Base-by-base conservation (phyloP, 208 protist species). In the Crithidia mellificae region DNA sequence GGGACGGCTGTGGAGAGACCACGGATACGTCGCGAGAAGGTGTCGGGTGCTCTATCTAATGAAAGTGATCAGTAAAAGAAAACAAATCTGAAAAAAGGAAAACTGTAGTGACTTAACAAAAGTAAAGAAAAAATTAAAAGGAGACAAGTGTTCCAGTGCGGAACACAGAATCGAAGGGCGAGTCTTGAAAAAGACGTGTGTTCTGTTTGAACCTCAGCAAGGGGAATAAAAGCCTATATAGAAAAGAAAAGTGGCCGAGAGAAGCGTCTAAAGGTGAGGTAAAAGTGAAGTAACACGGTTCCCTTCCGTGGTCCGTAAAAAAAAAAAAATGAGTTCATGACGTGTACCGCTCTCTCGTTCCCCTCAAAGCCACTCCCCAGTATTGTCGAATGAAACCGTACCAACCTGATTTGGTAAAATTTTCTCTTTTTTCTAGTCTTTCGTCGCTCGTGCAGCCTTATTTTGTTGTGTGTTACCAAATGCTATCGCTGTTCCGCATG, bases 401-500 rank as follows among this genome's bases (percentile, higher is more conserved):
- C n/a, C n/a, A n/a, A n/a, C n/a, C n/a, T n/a, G n/a, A n/a, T n/a
- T n/a, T n/a, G n/a, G n/a, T n/a, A n/a, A n/a, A n/a, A n/a, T n/a
- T n/a, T n/a, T n/a, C n/a, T n/a, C n/a, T n/a, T n/a, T n/a, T n/a
- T n/a, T n/a, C n/a, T n/a, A n/a, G n/a, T n/a, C n/a, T n/a, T n/a
- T 51, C 20, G 8, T n/a, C 41, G 17, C 9, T 34, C 5, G 20
- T 30, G 14, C 6, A 22, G 3, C 25, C 34, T 54, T 12, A 34
- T 15, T 11, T 29, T 6, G 6, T 29, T 8, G 6, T n/a, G 2
- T 2, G 38, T 68, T 58, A 69, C 63, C 54, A 76, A 43, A 76
- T 70, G 49, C 70, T 70, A 5, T 70, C 55, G 24, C 46, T 29
- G 58, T 46, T 59, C 36, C 51, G 56, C 25, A 70, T 43, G n/a